A percentile compares a stretch with the other conserved stretches of the same genome.
Evolutionary conservation across 257 asterid genomes (phyloP).

Genomic region (Salvia rosmarinus): DNA sequence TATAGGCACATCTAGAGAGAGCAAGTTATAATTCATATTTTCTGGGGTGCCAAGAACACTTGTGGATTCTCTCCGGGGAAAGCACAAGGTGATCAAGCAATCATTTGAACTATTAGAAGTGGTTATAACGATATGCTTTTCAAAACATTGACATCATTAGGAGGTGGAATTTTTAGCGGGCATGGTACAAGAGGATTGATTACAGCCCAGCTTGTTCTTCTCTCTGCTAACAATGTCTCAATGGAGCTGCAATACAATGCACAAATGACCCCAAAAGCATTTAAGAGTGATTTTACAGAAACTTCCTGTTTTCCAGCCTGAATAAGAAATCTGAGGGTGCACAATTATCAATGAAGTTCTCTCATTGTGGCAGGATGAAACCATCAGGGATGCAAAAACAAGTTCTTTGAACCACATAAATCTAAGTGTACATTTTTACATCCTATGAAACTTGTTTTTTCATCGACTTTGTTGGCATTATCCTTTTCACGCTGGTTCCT

Average conservation of each 20-base stretch:
- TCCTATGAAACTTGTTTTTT: neutral
- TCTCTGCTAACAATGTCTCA: neutral
- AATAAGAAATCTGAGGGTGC: neutral
- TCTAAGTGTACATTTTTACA: neutral
- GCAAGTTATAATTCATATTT: neutral
- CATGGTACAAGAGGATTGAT: neutral
- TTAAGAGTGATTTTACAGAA: neutral
- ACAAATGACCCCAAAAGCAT: neutral
- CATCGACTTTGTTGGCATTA: neutral
- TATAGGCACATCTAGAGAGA: neutral
- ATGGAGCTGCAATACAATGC: neutral
- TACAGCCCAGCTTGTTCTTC: neutral
- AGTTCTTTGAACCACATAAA: neutral
- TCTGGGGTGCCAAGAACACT: neutral
- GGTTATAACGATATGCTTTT: neutral
- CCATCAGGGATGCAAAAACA: neutral
- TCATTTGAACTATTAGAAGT: slow-evolving; percentile 5
- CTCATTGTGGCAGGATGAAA: neutral
- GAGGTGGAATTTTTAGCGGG: neutral
- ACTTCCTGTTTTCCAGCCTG: neutral
- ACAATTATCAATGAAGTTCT: neutral
- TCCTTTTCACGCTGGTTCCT: neutral
- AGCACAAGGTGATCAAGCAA: neutral
- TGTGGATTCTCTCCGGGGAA: neutral
- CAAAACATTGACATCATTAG: neutral